phyloP scores from a whole-genome alignment of 2,329 filamentous ascomycete genomes.

The Pseudogymnoascus sp. region DNA sequence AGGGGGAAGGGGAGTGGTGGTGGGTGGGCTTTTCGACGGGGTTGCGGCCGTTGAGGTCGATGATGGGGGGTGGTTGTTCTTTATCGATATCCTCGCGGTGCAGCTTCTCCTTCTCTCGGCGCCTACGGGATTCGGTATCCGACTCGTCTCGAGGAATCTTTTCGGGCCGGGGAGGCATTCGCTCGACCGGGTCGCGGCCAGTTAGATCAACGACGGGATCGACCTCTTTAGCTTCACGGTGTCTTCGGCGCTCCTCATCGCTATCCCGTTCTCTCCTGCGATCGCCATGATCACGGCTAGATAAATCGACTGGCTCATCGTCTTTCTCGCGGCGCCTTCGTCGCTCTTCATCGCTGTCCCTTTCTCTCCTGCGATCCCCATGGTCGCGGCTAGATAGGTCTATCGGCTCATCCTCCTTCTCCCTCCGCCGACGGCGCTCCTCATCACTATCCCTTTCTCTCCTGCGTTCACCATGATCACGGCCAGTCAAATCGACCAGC shows the following conservation, averaged over 20 bases:
- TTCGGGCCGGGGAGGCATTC: neutral
- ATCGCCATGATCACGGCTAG: no score
- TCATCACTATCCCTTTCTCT: constrained; percentile 19
- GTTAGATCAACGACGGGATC: no score
- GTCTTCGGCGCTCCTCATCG: no score
- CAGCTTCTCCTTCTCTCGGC: neutral
- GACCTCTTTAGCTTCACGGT: no score
- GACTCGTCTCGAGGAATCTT: neutral
- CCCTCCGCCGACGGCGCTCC: constrained; percentile 15
- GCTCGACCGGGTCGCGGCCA: neutral
- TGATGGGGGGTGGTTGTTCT: constrained; percentile 11
- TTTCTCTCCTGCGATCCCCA: no score
- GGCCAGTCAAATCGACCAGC: neutral
- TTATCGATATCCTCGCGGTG: constrained; percentile 10
- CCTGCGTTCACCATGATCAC: constrained; percentile 21
- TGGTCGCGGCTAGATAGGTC: no score
- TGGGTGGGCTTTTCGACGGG: constrained; percentile 40
- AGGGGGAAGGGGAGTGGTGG: constrained; percentile 9
- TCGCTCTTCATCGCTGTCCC: constrained; percentile 16
- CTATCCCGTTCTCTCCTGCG: no score
- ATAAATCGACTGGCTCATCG: no score
- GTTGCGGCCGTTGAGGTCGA: constrained; percentile 29
- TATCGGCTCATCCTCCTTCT: constrained; percentile 21
- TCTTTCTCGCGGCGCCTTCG: constrained; percentile 21
- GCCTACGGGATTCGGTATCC: neutral